A percentile compares a stretch with the other conserved stretches of the same genome.
phyloP scores from a whole-genome alignment of 768 basidiomycete species.

The Tylopilus subfusipes region DNA sequence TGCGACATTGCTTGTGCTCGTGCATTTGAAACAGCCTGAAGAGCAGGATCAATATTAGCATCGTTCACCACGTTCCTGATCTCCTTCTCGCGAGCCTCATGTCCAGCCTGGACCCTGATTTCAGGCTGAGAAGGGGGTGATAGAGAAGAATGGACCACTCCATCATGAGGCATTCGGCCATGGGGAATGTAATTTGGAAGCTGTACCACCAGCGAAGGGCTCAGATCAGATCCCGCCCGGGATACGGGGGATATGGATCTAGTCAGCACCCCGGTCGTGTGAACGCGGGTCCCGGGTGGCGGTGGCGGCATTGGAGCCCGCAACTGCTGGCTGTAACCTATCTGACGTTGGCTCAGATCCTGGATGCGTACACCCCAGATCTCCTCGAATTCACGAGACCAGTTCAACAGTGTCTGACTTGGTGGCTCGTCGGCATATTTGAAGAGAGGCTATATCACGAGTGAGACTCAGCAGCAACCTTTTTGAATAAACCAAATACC shows the following conservation, averaged over 20 bases:
- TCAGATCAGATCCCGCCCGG: constrained; percentile 19
- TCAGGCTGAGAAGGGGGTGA: constrained; percentile 16
- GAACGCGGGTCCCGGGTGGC: constrained; percentile 25
- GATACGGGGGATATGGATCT: constrained; percentile 22
- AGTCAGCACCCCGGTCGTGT: constrained; percentile 6
- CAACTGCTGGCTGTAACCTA: constrained; percentile 13
- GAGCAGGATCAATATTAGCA: constrained; percentile 31
- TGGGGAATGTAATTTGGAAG: constrained; percentile 32
- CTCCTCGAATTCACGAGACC: constrained; percentile 63
- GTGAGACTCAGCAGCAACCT: constrained; percentile 16
- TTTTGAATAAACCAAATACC: constrained; percentile 44
- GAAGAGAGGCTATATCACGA: constrained; percentile 53
- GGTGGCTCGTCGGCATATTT: constrained; percentile 59
- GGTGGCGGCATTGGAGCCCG: constrained; percentile 29
- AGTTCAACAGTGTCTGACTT: constrained; percentile 47
- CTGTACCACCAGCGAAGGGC: constrained; percentile 13
- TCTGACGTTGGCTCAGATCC: constrained; percentile 38
- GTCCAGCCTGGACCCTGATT: constrained; percentile 14
- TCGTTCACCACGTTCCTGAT: constrained; percentile 24
- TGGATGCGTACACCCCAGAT: constrained; percentile 59
- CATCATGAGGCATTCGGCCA: constrained; percentile 37
- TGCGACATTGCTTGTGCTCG: constrained; percentile 18
- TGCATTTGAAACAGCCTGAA: constrained; percentile 24
- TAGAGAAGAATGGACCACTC: constrained; percentile 27
- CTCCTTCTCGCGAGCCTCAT: constrained; percentile 29